phyloP scores from a whole-genome alignment of 768 basidiomycete species.

The Solioccasus polychromus region DNA sequence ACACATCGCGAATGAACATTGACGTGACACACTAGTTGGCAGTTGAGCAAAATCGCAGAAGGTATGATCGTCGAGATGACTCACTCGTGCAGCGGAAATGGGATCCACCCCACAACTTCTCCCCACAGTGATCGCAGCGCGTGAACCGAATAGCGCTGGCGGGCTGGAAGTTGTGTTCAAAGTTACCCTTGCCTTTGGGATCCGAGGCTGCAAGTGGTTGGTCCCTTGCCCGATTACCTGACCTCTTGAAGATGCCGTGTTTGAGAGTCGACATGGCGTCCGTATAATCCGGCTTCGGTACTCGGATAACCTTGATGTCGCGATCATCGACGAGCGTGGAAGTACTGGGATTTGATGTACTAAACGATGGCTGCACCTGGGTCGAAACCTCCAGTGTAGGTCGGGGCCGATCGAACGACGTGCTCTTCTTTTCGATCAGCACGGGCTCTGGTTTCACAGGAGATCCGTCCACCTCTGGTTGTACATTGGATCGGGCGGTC shows the following conservation, averaged over 20 bases:
- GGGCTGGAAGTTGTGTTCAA: slow-evolving; percentile 87
- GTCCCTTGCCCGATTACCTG: slow-evolving; percentile 55
- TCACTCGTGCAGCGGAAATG: slow-evolving; percentile 85
- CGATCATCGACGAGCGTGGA: slow-evolving; percentile 26
- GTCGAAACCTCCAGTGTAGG: slow-evolving; percentile 8
- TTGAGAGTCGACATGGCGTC: slow-evolving; percentile 52
- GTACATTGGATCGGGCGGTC: slow-evolving; percentile 16
- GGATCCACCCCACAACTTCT: slow-evolving; percentile 99
- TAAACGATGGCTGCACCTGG: slow-evolving; percentile 14
- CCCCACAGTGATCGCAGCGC: slow-evolving; percentile 92
- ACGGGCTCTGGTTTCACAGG: slow-evolving; percentile 8
- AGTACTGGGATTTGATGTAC: slow-evolving; percentile 15
- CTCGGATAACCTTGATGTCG: slow-evolving; percentile 26
- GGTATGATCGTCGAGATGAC: slow-evolving; percentile 28
- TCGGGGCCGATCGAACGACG: slow-evolving; percentile 28
- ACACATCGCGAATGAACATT: slow-evolving; percentile 88
- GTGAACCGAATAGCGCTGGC: slow-evolving; percentile 85
- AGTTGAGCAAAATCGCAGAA: slow-evolving; percentile 2
- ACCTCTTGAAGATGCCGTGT: slow-evolving; percentile 70
- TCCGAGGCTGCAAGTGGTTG: slow-evolving; percentile 33
- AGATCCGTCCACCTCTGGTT: slow-evolving; percentile 7
- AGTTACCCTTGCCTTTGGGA: slow-evolving; percentile 38
- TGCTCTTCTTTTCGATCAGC: slow-evolving; percentile 24
- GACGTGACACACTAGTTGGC: slow-evolving; percentile 65
- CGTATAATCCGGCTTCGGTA: slow-evolving; percentile 27